A percentile compares a stretch with the other conserved stretches of the same genome.
phyloP scores from a whole-genome alignment of 768 basidiomycete genomes.

The Psilocybe azurescens region DNA sequence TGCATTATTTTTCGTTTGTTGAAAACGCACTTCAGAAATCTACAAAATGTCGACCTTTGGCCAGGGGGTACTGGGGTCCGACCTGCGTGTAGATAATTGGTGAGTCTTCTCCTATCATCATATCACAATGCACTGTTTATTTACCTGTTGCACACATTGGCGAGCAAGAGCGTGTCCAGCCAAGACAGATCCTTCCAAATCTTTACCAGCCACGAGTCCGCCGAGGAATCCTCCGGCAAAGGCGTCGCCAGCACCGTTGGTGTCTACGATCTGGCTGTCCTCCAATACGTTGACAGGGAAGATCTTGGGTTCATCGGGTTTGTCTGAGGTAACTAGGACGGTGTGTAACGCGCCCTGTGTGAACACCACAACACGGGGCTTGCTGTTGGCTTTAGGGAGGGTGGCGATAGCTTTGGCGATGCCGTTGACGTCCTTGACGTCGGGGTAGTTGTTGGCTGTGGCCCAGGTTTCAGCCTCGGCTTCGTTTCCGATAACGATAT shows the following conservation, averaged over 20 bases:
- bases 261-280: slow-evolving; percentile 83
- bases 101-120: not conserved
- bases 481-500: slow-evolving; percentile 97
- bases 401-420: slow-evolving; percentile 81
- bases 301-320: slow-evolving; percentile 57
- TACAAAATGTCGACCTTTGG: slow-evolving; percentile 52
- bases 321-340: slow-evolving; percentile 67
- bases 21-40: not conserved
- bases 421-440: slow-evolving; percentile 64
- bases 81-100: slow-evolving; percentile 34
- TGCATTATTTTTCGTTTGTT: slow-evolving; percentile 1
- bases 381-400: slow-evolving; percentile 75
- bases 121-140: slow-evolving; percentile 17
- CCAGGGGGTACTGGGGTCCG: slow-evolving; percentile 59
- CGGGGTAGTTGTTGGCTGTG: slow-evolving; percentile 66
- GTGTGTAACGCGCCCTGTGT: slow-evolving; percentile 90
- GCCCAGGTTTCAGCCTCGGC: slow-evolving; percentile 92
- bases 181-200: slow-evolving; percentile 75
- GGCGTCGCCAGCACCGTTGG: slow-evolving; percentile 97
- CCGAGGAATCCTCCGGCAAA: slow-evolving; percentile 97
- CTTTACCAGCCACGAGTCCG: slow-evolving; percentile 80
- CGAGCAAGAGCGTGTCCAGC: slow-evolving; percentile 86
- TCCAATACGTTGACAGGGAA: slow-evolving; percentile 63
- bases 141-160: slow-evolving; percentile 84
- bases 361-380: slow-evolving; percentile 87